Evolutionary conservation across 805 yeast genomes (phyloP), one percentile per base, ranked within the genome.

Genomic region (Ogataea polymorpha): DNA sequence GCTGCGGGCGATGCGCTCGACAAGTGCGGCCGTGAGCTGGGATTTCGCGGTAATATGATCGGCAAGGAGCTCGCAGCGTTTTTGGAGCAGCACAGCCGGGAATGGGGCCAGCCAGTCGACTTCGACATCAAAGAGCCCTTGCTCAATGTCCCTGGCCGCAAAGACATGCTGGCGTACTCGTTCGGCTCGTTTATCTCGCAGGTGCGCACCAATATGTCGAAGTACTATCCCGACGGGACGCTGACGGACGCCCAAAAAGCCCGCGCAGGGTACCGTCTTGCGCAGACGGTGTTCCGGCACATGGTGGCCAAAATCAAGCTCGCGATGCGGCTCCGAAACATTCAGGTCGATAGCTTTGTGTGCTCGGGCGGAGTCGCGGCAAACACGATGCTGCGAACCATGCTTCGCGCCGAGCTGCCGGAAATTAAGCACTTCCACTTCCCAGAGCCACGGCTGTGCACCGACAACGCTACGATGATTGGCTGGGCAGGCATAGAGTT

Each of bases 401-500:
- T 72, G 64, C 58, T 85, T 5, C 51, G 57, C 35, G 50, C 55
- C 1, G 67, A 70, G 30, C 35, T 63, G 16, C 21, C 33, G 4
- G 60, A 79, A n/a, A 38, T 61, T 3, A 55, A 55, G 2, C 51
- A 58, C 1, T 77, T 80, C 33, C 76, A 77, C 49, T 87, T 80
- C 53, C 96, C 97, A 0, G 79, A 77, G 15, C 67, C 80, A 2
- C 63, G 71, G 2, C 66, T 89, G 45, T 93, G 99, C 58, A 88
- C 97, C 0, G 99, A 93, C 56, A 93, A 93, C 61, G 96, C 97
- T 0, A 77, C 88, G 2, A 93, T 93, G 99, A 93, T 93, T 38
- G 99, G 96, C 1, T 87, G 95, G 80, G 96, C 98, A 0, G 99
- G 97, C 0, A 86, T 91, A 7, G 96, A 91, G 59, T 63, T 90